Base-by-base conservation (phyloP, 2,329 filamentous ascomycete species). In the Sporothrix brunneoviolacea region DNA sequence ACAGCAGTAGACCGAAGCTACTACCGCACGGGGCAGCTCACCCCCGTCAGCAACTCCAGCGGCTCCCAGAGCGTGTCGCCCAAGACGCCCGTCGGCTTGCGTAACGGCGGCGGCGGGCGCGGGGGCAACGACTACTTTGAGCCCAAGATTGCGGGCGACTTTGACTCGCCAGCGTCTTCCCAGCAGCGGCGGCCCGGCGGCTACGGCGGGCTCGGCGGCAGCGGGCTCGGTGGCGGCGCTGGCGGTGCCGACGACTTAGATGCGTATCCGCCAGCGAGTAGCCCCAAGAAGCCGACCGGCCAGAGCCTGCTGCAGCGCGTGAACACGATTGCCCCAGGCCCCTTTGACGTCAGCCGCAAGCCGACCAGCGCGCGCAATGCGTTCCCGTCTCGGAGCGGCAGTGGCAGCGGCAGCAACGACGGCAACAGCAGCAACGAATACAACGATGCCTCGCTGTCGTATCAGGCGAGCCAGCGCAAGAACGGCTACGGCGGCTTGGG, bases 11-110 rank as follows among this genome's bases (percentile, higher is more conserved):
- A 83, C 59, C 71, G 72, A 52, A 69, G 72, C 21, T 83, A 74
- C 58, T 61, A 73, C 54, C 75, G 70, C 35, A 72, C 75, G 45
- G 77, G 75, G 47, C 75, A 84, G 62, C 67, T 84, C 51, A 87
- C 83, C 10, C 83, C 83, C 44, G 70, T 77, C 44, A 87, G 82
- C 65, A 75, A 74, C 50, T 75, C 75, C 19, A 77, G 75, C 57
- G 76, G 76, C 45, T 82, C 80, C 36, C 76, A 73, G 55, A 78
- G 76, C 51, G 71, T 77, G 22, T 88, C 86, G n/a, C 84, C 84
- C 8, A 71, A 75, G 49, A 81, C 79, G 13, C 74, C 78, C 22
- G 70, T 67, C 51, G 72, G 63, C 45, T 67, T 67, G 48, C 46
- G 73, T 3, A 18, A 8, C 59, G 72, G 62, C 52, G 67, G 62